Percentiles rank a stretch among this genome's conserved stretches.
Evolutionary conservation across 108 stramenopile genomes (phyloP).

Genomic region (Epipyxis sp.): DNA sequence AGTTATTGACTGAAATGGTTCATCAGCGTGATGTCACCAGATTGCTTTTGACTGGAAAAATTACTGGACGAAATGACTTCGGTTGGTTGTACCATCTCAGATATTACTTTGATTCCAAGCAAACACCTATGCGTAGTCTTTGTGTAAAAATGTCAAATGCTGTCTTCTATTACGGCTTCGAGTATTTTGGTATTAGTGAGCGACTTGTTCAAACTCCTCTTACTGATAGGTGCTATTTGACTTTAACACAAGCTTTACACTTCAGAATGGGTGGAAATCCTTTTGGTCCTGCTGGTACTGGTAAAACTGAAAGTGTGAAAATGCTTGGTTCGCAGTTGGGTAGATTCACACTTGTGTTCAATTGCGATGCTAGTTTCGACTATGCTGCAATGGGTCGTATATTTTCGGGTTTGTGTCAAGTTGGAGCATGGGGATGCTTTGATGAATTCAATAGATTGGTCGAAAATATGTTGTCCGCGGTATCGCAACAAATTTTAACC

Average conservation of each 20-base stretch:
- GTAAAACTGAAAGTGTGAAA: conserved; percentile 97
- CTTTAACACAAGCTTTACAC: conserved; percentile 91
- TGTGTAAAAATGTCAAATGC: conserved; percentile 85
- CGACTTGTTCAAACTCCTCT: conserved; percentile 95
- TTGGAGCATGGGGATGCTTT: conserved; percentile 83
- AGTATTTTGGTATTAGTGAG: conserved; percentile 96
- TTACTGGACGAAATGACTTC: conserved; percentile 63
- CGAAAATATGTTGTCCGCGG: conserved; percentile 90
- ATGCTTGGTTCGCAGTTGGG: conserved; percentile 93
- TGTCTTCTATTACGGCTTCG: conserved; percentile 90
- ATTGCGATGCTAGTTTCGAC: conserved; percentile 92
- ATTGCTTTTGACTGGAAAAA: conserved; percentile 45
- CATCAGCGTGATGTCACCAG: conserved; percentile 93
- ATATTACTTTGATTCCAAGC: conserved; percentile 65
- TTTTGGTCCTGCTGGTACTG: conserved; percentile 98
- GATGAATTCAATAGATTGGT: conserved; percentile 99
- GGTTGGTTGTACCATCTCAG: conserved; percentile 85
- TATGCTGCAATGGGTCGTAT: conserved; percentile 94
- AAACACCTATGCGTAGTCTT: conserved; percentile 67
- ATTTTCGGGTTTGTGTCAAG: conserved; percentile 94
- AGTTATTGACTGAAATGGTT: conserved; percentile 94
- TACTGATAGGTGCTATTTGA: conserved; percentile 94
- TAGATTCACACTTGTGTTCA: conserved; percentile 94
- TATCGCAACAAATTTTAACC: conserved; percentile 90
- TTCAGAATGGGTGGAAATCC: conserved; percentile 95